These are phyloP conservation scores for Lathyrus sativus DNA, from an alignment of 306 rosid genomes.

Conservation along the genomic window DNA sequence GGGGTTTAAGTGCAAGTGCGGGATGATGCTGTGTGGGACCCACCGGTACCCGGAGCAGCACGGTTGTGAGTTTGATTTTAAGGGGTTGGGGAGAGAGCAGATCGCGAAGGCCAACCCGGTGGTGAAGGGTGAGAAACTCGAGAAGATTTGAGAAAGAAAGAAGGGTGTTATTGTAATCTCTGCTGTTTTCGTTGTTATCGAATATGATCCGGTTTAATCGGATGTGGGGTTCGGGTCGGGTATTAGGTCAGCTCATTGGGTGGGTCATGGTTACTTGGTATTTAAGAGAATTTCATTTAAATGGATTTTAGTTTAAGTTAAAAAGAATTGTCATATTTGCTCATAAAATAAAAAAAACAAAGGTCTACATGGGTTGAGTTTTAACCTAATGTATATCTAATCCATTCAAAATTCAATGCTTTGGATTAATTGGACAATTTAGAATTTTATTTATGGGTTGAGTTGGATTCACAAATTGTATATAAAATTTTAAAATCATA, in stretches of 20 bases:
- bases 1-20: slow-evolving; percentile 84
- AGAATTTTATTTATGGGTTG: no score
- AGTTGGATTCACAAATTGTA: no score
- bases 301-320: background rate
- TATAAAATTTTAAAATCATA: no score
- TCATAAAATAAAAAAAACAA: no score
- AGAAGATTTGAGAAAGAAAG: slow-evolving; percentile 52
- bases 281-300: background rate
- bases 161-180: slow-evolving; percentile 40
- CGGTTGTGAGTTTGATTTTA: slow-evolving; percentile 72
- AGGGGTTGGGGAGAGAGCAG: slow-evolving; percentile 65
- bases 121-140: slow-evolving; percentile 69
- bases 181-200: background rate
- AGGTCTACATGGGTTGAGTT: no score
- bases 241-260: background rate
- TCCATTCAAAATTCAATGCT: no score
- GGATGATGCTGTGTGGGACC: slow-evolving; percentile 66
- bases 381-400: no score
- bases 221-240: background rate
- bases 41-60: slow-evolving; percentile 88
- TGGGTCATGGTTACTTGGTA: background rate
- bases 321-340: background rate
- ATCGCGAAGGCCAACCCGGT: slow-evolving; percentile 86
- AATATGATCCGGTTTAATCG: background rate
- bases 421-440: no score